Percentiles rank a stretch among this genome's conserved stretches.
phyloP scores from a whole-genome alignment of 805 yeast species.

The Wickerhamiella dianesei region DNA sequence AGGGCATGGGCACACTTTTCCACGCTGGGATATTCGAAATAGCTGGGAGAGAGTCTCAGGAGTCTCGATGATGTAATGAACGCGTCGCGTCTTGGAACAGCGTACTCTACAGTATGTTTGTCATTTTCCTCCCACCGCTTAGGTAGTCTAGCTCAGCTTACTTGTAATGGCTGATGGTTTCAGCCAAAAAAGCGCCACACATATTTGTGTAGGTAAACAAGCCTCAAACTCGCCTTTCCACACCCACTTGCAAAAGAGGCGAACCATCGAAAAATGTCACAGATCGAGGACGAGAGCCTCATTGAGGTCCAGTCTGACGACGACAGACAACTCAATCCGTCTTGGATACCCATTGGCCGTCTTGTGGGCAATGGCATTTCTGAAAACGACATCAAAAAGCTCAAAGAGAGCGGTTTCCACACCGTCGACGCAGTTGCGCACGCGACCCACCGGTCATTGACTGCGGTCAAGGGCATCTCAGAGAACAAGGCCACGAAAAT shows the following conservation, averaged over 20 bases:
- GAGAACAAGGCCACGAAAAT: constrained; percentile 89
- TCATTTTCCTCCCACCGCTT: no score
- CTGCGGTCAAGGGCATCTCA: constrained; percentile 78
- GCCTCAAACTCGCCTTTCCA: no score
- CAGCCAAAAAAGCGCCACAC: neutral
- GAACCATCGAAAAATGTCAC: no score
- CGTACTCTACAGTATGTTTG: no score
- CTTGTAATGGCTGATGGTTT: no score
- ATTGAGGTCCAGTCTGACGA: neutral
- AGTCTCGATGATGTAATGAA: neutral
- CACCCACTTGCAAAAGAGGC: no score
- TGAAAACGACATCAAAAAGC: constrained; percentile 59
- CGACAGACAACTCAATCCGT: neutral
- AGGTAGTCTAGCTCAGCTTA: no score
- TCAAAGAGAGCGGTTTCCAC: constrained; percentile 69
- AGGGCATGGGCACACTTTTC: neutral
- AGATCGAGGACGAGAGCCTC: neutral
- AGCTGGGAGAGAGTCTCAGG: neutral
- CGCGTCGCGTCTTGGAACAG: no score
- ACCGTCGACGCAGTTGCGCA: constrained; percentile 91
- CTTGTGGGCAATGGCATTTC: constrained; percentile 72
- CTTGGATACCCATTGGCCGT: constrained; percentile 9
- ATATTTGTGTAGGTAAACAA: neutral
- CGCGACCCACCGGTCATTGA: constrained; percentile 69
- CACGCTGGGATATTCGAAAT: no score